These are phyloP conservation scores for sweet orange (Citrus sinensis) DNA, from an alignment of 345 rosid genomes.

Conservation along the genomic window DVS_A1.0 CM039162.1:31964001-31964500, in stretches of 20 bases:
- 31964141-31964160: no score
- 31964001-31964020: no score
- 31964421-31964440: not conserved
- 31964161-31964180: not conserved
- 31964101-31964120: not conserved
- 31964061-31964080: no score
- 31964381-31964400: not conserved
- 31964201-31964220: not conserved
- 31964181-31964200: not conserved
- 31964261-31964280: not conserved
- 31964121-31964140: no score
- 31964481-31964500: not conserved
- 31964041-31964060: no score
- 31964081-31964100: not conserved
- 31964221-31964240: not conserved
- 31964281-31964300: not conserved
- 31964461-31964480: not conserved
- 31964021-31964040: no score
- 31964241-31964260: not conserved
- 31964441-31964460: slow-evolving; percentile 4
- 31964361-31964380: not conserved
- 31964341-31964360: not conserved
- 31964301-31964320: not conserved
- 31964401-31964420: not conserved
- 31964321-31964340: not conserved